Evolutionary conservation across 2,329 filamentous ascomycete species (phyloP), one percentile per base, ranked within the genome.

Genomic region (Phyllosticta ampelicida): DNA sequence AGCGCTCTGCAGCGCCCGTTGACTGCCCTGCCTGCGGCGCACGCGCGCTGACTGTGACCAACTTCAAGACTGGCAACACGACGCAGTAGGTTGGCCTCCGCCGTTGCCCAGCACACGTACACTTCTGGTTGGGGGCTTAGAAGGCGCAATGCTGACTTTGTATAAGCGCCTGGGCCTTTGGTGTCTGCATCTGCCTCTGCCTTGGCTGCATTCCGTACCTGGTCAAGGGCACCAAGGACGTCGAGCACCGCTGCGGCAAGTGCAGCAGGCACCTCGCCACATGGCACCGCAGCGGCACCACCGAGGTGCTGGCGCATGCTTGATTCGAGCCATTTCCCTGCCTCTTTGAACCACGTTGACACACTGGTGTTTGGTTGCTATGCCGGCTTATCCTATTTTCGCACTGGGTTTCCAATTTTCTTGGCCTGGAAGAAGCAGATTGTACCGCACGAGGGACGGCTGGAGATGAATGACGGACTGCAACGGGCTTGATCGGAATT

Each of bases 151-250:
- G 18, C 49, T 54, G 23, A 54, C 55, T 16, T 4, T 29, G 16
- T 51, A 11, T 19, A 8, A 78, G 77, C 67, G 73, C 68, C 0
- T 79, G 75, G 77, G 77, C 73, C 9, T 66, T 71, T 4, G 63
- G 73, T 21, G 63, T 77, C 53, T 79, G 77, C 68, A 71, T 68
- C 59, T 66, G 72, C 56, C 65, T 54, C 60, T 76, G 74, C 61
- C 63, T 78, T 4, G 75, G 77, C 11, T 80, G 76, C 62, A 72
- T 79, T 51, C 77, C 77, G 0, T 80, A 79, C 61, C 48, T 78
- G 28, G 72, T 78, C 64, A 71, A 71, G 23, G 72, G 70, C 50
- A 67, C 76, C 55, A 80, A 80, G 65, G 75, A 79, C 56, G 74
- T 77, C 3, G 65, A 75, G 61, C 77, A 80, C 63, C 73, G 72